Evolutionary conservation across 257 asterid species (phyloP).

Genomic region (Mitragyna speciosa): DNA sequence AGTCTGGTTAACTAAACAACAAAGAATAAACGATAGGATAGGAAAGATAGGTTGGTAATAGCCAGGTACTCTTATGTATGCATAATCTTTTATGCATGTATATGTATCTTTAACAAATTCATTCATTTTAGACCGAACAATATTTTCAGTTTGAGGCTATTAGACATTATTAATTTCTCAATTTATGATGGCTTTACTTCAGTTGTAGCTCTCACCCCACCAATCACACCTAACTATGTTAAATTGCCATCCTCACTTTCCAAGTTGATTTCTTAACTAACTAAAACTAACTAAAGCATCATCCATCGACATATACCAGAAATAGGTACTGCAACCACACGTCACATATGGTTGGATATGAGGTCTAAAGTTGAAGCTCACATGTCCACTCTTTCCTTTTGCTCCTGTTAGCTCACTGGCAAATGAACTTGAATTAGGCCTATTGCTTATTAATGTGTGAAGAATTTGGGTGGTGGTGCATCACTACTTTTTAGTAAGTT

Average conservation of each 20-base stretch:
- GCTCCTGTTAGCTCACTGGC: background rate
- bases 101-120: slow-evolving; percentile 19
- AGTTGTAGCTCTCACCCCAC: slow-evolving; percentile 30
- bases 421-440: background rate
- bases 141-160: slow-evolving; percentile 12
- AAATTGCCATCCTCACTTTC: slow-evolving; percentile 31
- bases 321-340: slow-evolving; percentile 24
- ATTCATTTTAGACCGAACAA: background rate
- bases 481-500: too few relatives aligned
- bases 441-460: background rate
- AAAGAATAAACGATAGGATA: slow-evolving; percentile 54
- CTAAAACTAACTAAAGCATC: slow-evolving; percentile 15
- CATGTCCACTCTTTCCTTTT: background rate
- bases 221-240: slow-evolving; percentile 46
- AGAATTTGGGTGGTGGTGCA: background rate
- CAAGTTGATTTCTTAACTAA: slow-evolving; percentile 35
- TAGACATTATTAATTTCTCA: slow-evolving; percentile 1
- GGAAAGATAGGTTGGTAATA: slow-evolving; percentile 61
- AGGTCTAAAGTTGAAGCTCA: slow-evolving; percentile 7
- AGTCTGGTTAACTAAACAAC: slow-evolving; percentile 47
- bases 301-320: slow-evolving; percentile 26
- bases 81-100: slow-evolving; percentile 26
- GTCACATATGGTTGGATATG: slow-evolving; percentile 23
- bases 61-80: slow-evolving; percentile 19
- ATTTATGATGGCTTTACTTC: too few relatives aligned